These are phyloP conservation scores for Malassezia sp. DNA, from an alignment of 1,284 basidiomycete genomes.

Conservation along the genomic window DNA sequence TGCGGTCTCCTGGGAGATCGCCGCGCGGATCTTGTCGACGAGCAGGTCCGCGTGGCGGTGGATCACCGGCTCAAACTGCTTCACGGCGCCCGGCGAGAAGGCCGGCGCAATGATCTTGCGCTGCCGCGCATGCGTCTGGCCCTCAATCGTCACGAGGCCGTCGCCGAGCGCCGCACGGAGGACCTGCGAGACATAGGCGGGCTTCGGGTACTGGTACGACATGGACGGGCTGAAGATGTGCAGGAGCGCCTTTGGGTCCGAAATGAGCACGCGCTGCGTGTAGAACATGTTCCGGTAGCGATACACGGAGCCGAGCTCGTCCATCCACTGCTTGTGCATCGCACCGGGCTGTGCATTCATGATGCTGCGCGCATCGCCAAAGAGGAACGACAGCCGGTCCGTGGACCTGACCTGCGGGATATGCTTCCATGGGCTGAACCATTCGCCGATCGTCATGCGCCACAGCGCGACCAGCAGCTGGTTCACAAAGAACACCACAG, in stretches of 20 bases:
- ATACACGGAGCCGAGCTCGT: conserved; percentile 21
- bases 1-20: conserved; percentile 20
- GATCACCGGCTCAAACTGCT: conserved; percentile 21
- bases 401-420: conserved; percentile 16
- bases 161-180: conserved; percentile 33
- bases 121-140: conserved; percentile 36
- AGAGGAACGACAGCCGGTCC: conserved; percentile 11
- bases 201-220: conserved; percentile 41
- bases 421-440: conserved; percentile 15
- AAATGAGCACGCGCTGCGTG: conserved; percentile 31
- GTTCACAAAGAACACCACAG: conserved; percentile 11
- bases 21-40: conserved; percentile 17
- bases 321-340: conserved; percentile 17
- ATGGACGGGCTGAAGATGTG: conserved; percentile 31
- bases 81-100: conserved; percentile 25
- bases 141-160: conserved; percentile 38
- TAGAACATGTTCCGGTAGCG: conserved; percentile 38
- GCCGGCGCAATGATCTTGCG: conserved; percentile 29
- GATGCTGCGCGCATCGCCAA: conserved; percentile 18
- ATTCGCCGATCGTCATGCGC: conserved; percentile 16
- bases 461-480: conserved; percentile 10
- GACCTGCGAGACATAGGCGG: conserved; percentile 20
- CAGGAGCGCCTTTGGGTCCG: conserved; percentile 33
- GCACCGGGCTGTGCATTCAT: conserved; percentile 10
- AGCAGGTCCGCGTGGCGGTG: conserved; percentile 22